A percentile compares a stretch with the other conserved stretches of the same genome.
These are phyloP conservation scores for Macaranga tanarius DNA, from an alignment of 441 rosid species.

Conservation along the genomic window DNA sequence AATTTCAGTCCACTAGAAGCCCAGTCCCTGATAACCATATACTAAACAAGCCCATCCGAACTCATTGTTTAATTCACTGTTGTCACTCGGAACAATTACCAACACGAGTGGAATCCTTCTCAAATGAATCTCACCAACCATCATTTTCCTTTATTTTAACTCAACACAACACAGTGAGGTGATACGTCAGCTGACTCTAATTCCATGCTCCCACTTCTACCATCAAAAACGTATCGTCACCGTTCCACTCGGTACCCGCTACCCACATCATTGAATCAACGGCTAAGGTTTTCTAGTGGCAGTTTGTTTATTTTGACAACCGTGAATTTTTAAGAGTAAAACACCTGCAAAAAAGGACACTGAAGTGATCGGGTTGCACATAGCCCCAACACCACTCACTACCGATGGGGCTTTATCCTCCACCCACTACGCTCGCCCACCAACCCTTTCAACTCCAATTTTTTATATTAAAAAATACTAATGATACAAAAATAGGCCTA, in stretches of 20 bases:
- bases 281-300: background rate
- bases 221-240: background rate
- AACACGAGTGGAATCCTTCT: background rate
- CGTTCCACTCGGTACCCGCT: too few relatives aligned
- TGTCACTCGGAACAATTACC: too few relatives aligned
- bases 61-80: too few relatives aligned
- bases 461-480: background rate
- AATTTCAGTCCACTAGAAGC: background rate
- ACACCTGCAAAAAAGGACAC: slow-evolving; percentile 17
- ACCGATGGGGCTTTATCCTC: slow-evolving; percentile 56
- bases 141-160: background rate
- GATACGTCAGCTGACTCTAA: background rate
- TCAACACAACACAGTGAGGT: background rate
- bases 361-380: slow-evolving; percentile 34
- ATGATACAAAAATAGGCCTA: background rate
- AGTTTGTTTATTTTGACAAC: slow-evolving; percentile 3
- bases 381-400: slow-evolving; percentile 55
- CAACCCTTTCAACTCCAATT: slow-evolving; percentile 20
- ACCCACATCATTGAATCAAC: background rate
- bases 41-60: too few relatives aligned
- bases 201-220: slow-evolving; percentile 20
- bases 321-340: slow-evolving; percentile 7
- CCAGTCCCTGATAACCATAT: background rate
- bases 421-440: slow-evolving; percentile 49
- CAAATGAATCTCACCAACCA: slow-evolving; percentile 1